Percentiles rank a stretch among this genome's conserved stretches.
These are phyloP conservation scores for Moricandia moricandioides DNA, from an alignment of 345 rosid genomes.

Conservation along the genomic window DNA sequence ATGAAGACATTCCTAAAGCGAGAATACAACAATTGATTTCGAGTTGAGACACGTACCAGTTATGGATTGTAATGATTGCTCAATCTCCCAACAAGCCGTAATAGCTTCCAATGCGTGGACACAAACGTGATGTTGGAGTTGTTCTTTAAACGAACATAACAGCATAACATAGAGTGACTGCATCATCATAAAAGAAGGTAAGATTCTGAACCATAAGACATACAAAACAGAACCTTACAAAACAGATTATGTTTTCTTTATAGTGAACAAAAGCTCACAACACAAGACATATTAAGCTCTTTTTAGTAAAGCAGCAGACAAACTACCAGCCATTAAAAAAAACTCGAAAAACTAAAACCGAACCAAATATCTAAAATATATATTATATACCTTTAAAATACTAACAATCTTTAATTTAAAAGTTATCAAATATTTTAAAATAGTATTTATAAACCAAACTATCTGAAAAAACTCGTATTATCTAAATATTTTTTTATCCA, in stretches of 20 bases:
- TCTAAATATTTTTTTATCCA: no score
- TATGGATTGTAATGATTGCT: constrained; percentile 67
- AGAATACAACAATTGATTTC: not conserved
- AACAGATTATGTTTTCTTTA: not conserved
- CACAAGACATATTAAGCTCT: not conserved
- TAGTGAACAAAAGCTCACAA: not conserved
- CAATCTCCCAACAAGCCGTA: constrained; percentile 83
- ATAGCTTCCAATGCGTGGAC: constrained; percentile 91
- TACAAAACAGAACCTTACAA: constrained; percentile 18
- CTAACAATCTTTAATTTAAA: no score
- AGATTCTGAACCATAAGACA: constrained; percentile 6
- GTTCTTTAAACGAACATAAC: constrained; percentile 76
- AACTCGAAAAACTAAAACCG: no score
- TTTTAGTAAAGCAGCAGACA: constrained; percentile 1
- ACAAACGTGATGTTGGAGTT: constrained; percentile 81
- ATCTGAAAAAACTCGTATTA: no score
- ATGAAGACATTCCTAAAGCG: not conserved
- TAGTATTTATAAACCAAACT: no score
- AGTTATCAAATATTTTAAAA: no score
- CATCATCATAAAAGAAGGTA: constrained; percentile 26
- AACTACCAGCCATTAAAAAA: no score
- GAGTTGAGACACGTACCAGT: constrained; percentile 52
- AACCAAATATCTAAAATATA: no score
- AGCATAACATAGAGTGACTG: constrained; percentile 72
- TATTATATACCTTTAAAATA: no score